Base-by-base conservation (phyloP, 768 basidiomycete genomes). In the Russula sp. region DNA sequence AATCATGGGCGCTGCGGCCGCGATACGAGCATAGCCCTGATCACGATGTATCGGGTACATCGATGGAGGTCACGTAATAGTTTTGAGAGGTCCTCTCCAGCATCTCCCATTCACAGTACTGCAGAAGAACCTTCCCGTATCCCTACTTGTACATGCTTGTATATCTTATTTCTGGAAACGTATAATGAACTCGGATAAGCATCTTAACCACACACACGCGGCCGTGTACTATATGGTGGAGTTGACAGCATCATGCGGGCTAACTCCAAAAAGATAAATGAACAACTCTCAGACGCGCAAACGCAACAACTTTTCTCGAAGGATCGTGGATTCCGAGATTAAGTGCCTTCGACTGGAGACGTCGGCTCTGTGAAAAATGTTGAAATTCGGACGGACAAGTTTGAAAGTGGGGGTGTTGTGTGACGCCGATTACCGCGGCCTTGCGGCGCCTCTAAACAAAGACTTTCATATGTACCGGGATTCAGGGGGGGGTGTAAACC, bases 181-280 rank as follows among this genome's bases (percentile, higher is more conserved):
- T 44, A 61, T 59, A 60, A 60, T 64, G 6, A 60, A 40, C 34
- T 36, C 44, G 36, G 64, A 61, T 65, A 57, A 32, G 64, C 55
- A 59, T 60, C 38, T 61, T 54, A 53, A 54, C 54, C 36, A 24
- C 54, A 40, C 54, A 40, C 54, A 61, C 36, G 54, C 38, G 64
- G 58, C 56, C 13, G 11, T 2, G 32, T 64, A 13, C 11, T 61
- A 48, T 51, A 54, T n/a, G 59, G 64, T 60, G 53, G 59, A 56
- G 63, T 57, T 65, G 64, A 65, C 64, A 65, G 64, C 59, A 61
- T 65, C 59, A 65, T 65, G 59, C 44, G 59, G 57, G 59, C 64
- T 65, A 65, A 60, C 64, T 65, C 64, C 64, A 65, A 65, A 60
- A 65, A 65, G 64, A 65, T 65, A 65, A 65, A 65, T 65, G 64